phyloP scores from a whole-genome alignment of 108 stramenopile species.

The Nannochloropsis granulata region DNA sequence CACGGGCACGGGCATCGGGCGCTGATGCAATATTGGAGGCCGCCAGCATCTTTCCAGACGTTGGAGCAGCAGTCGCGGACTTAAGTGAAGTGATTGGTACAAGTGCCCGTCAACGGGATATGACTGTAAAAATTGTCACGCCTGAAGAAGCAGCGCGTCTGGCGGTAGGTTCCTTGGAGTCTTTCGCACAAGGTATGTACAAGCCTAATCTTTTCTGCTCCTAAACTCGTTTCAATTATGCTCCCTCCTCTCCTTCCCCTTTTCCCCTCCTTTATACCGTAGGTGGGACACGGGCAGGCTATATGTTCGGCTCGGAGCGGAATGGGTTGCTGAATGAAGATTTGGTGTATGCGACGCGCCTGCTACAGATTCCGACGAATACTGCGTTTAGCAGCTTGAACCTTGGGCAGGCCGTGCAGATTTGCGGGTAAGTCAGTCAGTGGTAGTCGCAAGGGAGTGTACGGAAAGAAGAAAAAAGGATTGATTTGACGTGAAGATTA shows the following conservation, averaged over 20 bases:
- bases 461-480: no score
- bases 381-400: not conserved
- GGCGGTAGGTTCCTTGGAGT: not conserved
- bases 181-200: not conserved
- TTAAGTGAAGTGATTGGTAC: not conserved
- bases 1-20: not conserved
- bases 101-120: not conserved
- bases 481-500: no score
- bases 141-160: slow-evolving; percentile 1
- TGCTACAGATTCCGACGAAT: slow-evolving; percentile 3
- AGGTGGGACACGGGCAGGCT: not conserved
- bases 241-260: not conserved
- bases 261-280: not conserved
- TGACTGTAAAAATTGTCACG: not conserved
- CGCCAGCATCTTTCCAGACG: not conserved
- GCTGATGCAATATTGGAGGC: not conserved
- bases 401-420: not conserved
- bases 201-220: not conserved
- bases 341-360: not conserved
- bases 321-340: slow-evolving; percentile 2
- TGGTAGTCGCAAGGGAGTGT: not conserved
- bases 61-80: not conserved
- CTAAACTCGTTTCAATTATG: not conserved
- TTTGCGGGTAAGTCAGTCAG: not conserved
- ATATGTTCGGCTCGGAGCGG: slow-evolving; percentile 3